A percentile compares a stretch with the other conserved stretches of the same genome.
These are phyloP conservation scores for Acanthamoeba royreba DNA, from an alignment of 208 protist genomes.

Conservation along the genomic window DNA sequence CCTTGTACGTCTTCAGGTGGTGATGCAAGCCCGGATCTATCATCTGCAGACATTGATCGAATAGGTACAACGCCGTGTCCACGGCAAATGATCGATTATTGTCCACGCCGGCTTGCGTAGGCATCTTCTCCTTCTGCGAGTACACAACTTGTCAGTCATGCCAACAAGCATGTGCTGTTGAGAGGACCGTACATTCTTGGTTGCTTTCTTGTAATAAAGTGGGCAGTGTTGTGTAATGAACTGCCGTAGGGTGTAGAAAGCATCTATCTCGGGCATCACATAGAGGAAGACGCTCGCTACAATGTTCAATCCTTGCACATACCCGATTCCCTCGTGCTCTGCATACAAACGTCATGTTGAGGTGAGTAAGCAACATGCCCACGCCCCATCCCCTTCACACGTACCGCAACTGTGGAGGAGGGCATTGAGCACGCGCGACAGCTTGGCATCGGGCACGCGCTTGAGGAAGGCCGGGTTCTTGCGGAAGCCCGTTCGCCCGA, in stretches of 20 bases:
- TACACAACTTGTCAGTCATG: not conserved
- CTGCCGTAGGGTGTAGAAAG: constrained; percentile 68
- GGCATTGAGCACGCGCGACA: constrained; percentile 70
- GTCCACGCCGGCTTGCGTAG: not conserved
- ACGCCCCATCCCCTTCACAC: not conserved
- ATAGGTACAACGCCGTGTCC: not conserved
- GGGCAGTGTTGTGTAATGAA: constrained; percentile 63
- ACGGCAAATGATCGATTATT: not conserved
- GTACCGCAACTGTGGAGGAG: constrained; percentile 52
- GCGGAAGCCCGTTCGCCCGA: constrained; percentile 61
- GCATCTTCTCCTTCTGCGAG: not conserved
- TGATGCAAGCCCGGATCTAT: constrained; percentile 42
- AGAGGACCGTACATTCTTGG: not conserved
- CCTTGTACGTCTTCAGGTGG: constrained; percentile 15
- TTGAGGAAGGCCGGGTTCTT: constrained; percentile 58
- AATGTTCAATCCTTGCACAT: constrained; percentile 81
- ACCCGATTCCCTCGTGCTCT: constrained; percentile 41
- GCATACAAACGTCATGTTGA: not conserved
- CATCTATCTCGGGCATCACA: constrained; percentile 79
- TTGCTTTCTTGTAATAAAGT: constrained; percentile 52
- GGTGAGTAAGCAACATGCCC: not conserved
- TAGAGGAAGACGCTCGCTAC: constrained; percentile 76
- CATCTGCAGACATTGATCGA: constrained; percentile 43
- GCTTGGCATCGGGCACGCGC: constrained; percentile 54
- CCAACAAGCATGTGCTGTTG: not conserved